A percentile compares a stretch with the other conserved stretches of the same genome.
Conservation (phyloP, 768 basidiomycete species). For the Zangia roseola region DNA sequence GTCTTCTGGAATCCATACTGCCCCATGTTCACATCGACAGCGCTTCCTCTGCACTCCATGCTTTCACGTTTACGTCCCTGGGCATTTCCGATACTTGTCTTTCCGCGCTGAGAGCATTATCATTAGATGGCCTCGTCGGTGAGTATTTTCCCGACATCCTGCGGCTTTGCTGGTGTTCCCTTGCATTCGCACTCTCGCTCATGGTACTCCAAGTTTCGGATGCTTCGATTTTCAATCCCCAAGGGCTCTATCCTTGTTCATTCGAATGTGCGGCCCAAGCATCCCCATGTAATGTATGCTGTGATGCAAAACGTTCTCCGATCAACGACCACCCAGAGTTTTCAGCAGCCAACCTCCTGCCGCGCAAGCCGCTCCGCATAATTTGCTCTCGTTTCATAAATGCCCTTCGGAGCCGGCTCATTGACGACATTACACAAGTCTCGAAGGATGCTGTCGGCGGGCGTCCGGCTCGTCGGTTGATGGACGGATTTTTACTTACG, state of each 20-base stretch:
- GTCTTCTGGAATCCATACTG: slow-evolving; percentile 51
- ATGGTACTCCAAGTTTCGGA: slow-evolving; percentile 39
- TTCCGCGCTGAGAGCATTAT: slow-evolving; percentile 36
- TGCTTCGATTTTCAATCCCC: slow-evolving; percentile 43
- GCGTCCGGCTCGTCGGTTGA: slow-evolving; percentile 48
- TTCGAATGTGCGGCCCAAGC: slow-evolving; percentile 40
- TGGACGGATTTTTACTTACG: slow-evolving; percentile 63
- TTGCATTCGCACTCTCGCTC: slow-evolving; percentile 9
- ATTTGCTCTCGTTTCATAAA: slow-evolving; percentile 51
- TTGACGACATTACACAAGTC: slow-evolving; percentile 50
- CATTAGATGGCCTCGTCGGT: slow-evolving; percentile 54
- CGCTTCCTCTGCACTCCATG: slow-evolving; percentile 48
- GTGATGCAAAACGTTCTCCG: slow-evolving; percentile 17
- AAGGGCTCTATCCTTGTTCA: slow-evolving; percentile 55
- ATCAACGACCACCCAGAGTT: slow-evolving; percentile 21
- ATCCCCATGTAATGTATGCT: slow-evolving; percentile 41
- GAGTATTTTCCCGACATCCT: slow-evolving; percentile 27
- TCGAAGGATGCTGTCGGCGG: slow-evolving; percentile 32
- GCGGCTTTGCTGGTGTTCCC: background rate
- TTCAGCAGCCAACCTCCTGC: slow-evolving; percentile 41
- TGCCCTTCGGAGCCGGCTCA: slow-evolving; percentile 54
- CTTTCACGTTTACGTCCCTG: slow-evolving; percentile 50
- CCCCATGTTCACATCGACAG: slow-evolving; percentile 48
- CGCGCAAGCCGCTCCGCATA: slow-evolving; percentile 43
- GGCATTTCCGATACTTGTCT: slow-evolving; percentile 32